These are phyloP conservation scores for Solanum lycopersicoides DNA, from an alignment of 257 asterid genomes.

Conservation along the genomic window DNA sequence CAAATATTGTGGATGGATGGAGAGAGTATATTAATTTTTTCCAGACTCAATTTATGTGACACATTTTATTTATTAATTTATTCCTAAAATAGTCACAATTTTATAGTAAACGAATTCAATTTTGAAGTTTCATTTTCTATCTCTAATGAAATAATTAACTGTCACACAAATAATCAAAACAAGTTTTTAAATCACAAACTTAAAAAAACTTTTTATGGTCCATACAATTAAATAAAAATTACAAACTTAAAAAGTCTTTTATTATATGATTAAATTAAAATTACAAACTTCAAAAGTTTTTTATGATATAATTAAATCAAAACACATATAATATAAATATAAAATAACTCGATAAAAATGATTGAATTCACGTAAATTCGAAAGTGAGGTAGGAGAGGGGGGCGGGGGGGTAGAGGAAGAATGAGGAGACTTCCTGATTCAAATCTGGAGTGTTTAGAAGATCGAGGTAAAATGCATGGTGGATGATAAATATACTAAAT, in stretches of 20 bases:
- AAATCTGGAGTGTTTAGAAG: neutral
- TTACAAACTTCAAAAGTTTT: neutral
- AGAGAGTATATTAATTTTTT: neutral
- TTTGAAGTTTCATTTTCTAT: neutral
- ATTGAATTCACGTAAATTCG: neutral
- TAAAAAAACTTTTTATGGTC: too few species aligned
- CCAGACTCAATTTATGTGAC: neutral
- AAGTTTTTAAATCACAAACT: neutral
- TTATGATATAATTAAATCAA: neutral
- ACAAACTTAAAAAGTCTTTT: too few species aligned
- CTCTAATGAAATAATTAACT: neutral
- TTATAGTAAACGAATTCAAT: too few species aligned
- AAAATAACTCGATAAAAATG: neutral
- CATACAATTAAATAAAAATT: too few species aligned
- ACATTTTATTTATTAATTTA: neutral
- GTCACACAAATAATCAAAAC: too few species aligned
- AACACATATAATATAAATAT: neutral
- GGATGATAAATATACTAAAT: neutral
- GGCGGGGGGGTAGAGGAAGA: neutral
- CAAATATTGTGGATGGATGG: neutral
- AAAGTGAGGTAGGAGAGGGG: neutral
- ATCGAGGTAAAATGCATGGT: constrained; percentile 3
- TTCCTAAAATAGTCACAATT: neutral
- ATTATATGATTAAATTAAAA: neutral
- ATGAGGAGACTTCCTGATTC: constrained; percentile 8